A percentile compares a stretch with the other conserved stretches of the same genome.
Conservation (phyloP, 2,329 filamentous ascomycete genomes). For the Exophiala xenobiotica region DNA sequence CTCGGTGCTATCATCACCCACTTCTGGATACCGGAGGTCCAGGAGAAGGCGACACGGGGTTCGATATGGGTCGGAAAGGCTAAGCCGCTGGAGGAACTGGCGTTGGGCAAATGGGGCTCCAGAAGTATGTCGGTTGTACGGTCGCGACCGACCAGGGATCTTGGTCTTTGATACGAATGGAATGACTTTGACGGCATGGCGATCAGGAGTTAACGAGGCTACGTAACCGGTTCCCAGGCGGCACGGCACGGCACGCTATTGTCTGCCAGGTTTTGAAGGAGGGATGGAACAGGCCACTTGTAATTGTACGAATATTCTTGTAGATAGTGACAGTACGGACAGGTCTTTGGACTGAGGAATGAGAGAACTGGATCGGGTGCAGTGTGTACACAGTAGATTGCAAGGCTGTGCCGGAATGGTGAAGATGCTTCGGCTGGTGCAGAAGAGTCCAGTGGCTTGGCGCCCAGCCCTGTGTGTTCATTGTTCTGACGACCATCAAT, state of each 20-base stretch:
- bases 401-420: no score
- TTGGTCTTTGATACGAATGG: background rate
- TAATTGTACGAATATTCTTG: no score
- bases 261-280: no score
- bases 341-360: no score
- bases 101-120: conserved; percentile 39
- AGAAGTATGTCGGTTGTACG: conserved; percentile 33
- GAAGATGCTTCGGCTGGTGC: no score
- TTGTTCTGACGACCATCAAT: no score
- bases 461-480: no score
- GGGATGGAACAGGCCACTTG: no score
- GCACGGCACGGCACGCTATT: background rate
- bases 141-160: background rate
- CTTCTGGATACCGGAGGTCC: conserved; percentile 43
- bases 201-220: background rate
- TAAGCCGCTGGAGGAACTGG: conserved; percentile 41
- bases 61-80: conserved; percentile 38
- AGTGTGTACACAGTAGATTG: no score
- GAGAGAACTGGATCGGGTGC: no score
- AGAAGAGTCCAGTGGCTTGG: no score
- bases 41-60: conserved; percentile 31
- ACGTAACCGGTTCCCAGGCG: background rate
- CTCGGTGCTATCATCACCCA: conserved; percentile 42
- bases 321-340: no score
- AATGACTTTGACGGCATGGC: background rate